These are phyloP conservation scores for Tillandsia fasciculata DNA, from an alignment of 176 grass and related monocot species.

Conservation along the genomic window DNA sequence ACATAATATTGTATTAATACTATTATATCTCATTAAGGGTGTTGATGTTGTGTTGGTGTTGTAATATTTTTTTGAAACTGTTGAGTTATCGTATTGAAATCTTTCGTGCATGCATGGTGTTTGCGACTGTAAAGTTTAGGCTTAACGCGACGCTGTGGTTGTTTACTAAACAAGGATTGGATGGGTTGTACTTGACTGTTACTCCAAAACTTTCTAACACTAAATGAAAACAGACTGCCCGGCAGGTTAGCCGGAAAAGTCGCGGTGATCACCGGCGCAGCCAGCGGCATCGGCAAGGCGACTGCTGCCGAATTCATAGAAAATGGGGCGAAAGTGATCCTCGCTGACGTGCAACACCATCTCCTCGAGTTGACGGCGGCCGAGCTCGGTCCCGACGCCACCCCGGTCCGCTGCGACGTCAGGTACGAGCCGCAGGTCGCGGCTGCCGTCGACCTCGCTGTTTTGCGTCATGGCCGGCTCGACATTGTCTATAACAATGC, in stretches of 20 bases:
- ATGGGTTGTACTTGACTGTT: too few relatives aligned
- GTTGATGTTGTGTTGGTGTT: too few relatives aligned
- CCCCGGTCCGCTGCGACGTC: conserved; percentile 46
- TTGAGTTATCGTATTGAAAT: too few relatives aligned
- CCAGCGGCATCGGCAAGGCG: conserved; percentile 48
- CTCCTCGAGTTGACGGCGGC: conserved; percentile 20
- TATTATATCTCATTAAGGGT: too few relatives aligned
- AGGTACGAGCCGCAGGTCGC: conserved; percentile 45
- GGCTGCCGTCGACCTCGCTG: conserved; percentile 38
- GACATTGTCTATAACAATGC: conserved; percentile 77
- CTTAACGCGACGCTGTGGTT: too few relatives aligned
- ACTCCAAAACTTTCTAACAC: too few relatives aligned
- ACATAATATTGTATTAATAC: too few relatives aligned
- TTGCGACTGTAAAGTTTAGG: too few relatives aligned
- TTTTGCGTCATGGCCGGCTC: conserved; percentile 38
- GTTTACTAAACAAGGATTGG: too few relatives aligned
- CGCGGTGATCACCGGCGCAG: conserved; percentile 48
- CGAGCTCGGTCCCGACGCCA: conserved; percentile 33
- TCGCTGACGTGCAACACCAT: conserved; percentile 49
- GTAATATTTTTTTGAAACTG: too few relatives aligned
- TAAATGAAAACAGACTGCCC: too few relatives aligned
- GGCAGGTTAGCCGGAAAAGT: conserved; percentile 37
- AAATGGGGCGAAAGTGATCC: conserved; percentile 42
- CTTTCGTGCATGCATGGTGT: too few relatives aligned
- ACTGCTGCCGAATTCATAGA: conserved; percentile 37